Evolutionary conservation across 192 early-diverging fungal genomes (phyloP).

Genomic region (Entomortierella chlamydospora): DNA sequence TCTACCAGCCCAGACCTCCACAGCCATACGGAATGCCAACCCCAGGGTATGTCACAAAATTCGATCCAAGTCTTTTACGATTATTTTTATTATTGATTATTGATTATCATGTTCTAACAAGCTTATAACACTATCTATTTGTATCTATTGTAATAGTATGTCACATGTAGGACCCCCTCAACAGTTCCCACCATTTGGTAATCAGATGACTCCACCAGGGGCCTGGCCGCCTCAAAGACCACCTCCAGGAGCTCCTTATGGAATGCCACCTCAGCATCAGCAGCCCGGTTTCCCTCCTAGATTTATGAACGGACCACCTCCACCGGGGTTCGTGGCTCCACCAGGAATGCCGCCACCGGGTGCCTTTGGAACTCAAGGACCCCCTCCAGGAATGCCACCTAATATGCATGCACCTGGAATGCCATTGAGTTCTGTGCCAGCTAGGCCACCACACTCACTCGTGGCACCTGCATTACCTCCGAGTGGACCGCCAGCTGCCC

Average conservation of each 20-base stretch:
- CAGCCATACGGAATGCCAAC: slow-evolving; percentile 33
- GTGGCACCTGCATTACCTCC: slow-evolving; percentile 4
- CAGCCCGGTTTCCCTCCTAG: slow-evolving; percentile 62
- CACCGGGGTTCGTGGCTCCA: slow-evolving; percentile 35
- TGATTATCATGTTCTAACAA: background rate
- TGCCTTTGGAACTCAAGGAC: slow-evolving; percentile 32
- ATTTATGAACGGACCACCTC: slow-evolving; percentile 59
- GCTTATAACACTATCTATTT: background rate
- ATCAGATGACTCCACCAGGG: slow-evolving; percentile 46
- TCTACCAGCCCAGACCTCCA: slow-evolving; percentile 60
- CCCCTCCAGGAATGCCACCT: slow-evolving; percentile 38
- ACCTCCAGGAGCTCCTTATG: slow-evolving; percentile 32
- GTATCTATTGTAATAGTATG: slow-evolving; percentile 22
- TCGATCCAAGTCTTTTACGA: background rate
- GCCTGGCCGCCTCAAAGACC: slow-evolving; percentile 36
- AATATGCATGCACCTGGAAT: slow-evolving; percentile 23
- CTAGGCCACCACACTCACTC: background rate
- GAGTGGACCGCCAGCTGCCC: slow-evolving; percentile 4
- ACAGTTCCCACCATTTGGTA: slow-evolving; percentile 50
- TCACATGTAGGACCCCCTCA: slow-evolving; percentile 40
- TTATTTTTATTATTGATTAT: background rate
- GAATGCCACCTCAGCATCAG: slow-evolving; percentile 56
- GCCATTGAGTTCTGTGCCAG: slow-evolving; percentile 7
- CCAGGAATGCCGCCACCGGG: slow-evolving; percentile 49
- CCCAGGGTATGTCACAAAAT: slow-evolving; percentile 41